These are phyloP conservation scores for Orbilia javanica DNA, from an alignment of 2,329 filamentous ascomycete genomes.

Conservation along the genomic window DNA sequence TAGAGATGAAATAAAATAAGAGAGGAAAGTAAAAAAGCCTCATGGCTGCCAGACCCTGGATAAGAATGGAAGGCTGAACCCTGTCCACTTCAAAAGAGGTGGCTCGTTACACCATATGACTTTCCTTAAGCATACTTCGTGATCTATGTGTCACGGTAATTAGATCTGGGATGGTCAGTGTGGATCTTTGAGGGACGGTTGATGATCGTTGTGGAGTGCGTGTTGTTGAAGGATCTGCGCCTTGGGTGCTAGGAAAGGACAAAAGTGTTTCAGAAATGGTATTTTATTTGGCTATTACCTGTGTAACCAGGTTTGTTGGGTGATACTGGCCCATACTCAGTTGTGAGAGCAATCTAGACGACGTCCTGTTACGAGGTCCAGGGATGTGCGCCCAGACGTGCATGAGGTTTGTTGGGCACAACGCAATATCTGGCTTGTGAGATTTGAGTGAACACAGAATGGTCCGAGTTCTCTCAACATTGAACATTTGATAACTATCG, in stretches of 20 bases:
- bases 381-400: not conserved
- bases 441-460: not conserved
- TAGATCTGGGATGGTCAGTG: not conserved
- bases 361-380: not conserved
- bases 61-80: constrained; percentile 15
- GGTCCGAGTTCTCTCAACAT: not conserved
- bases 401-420: constrained; percentile 43
- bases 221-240: constrained; percentile 16
- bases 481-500: not conserved
- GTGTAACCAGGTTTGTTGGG: constrained; percentile 8
- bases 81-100: not conserved
- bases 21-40: constrained; percentile 15
- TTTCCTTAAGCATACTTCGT: not conserved
- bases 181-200: constrained; percentile 2
- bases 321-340: constrained; percentile 3
- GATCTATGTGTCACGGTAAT: constrained; percentile 13
- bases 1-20: too few species aligned
- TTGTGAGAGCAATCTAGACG: constrained; percentile 15
- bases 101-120: constrained; percentile 21
- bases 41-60: constrained; percentile 24
- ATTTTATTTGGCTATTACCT: not conserved
- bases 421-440: constrained; percentile 25
- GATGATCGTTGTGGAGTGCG: too few species aligned
- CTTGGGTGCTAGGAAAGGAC: not conserved
- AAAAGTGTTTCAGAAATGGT: constrained; percentile 15